A percentile compares a stretch with the other conserved stretches of the same genome.
Conservation (phyloP, 441 rosid genomes). For the Gossypium gossypioides region DNA sequence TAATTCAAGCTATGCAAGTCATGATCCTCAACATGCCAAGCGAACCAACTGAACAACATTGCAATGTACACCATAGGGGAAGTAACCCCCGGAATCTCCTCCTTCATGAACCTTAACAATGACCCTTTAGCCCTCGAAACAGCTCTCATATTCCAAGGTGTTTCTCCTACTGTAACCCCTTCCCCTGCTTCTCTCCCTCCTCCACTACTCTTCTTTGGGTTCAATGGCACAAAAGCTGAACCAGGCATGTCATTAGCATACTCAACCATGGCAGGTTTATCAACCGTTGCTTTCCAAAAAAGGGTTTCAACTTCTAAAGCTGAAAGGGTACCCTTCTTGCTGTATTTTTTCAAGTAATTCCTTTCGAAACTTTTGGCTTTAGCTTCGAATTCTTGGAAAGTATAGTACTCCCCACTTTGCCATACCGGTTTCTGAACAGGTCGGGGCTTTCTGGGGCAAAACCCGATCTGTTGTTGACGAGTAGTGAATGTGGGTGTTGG, state of each 20-base stretch:
- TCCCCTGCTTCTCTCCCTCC: slow-evolving; percentile 39
- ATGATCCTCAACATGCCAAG: slow-evolving; percentile 99
- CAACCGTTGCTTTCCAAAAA: slow-evolving; percentile 87
- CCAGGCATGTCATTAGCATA: slow-evolving; percentile 99
- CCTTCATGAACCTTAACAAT: slow-evolving; percentile 89
- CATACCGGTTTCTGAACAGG: slow-evolving; percentile 86
- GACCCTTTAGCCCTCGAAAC: slow-evolving; percentile 90
- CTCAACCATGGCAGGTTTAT: slow-evolving; percentile 87
- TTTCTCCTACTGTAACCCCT: slow-evolving; percentile 68
- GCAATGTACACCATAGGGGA: slow-evolving; percentile 96
- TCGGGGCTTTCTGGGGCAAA: slow-evolving; percentile 78
- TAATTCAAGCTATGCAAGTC: slow-evolving; percentile 95
- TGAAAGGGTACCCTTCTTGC: slow-evolving; percentile 50
- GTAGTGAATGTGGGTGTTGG: slow-evolving; percentile 83
- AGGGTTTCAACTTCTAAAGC: slow-evolving; percentile 82
- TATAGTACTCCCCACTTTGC: slow-evolving; percentile 91
- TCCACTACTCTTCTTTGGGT: slow-evolving; percentile 27
- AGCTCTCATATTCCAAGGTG: slow-evolving; percentile 93
- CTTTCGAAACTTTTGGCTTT: slow-evolving; percentile 80
- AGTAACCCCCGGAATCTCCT: slow-evolving; percentile 95
- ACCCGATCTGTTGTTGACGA: slow-evolving; percentile 98
- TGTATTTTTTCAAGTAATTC: slow-evolving; percentile 49
- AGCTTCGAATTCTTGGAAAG: slow-evolving; percentile 73
- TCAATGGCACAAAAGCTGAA: slow-evolving; percentile 63
- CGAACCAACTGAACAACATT: slow-evolving; percentile 99